Conservation (phyloP, 345 rosid species). For the Gynandropsis gynandra region DNA sequence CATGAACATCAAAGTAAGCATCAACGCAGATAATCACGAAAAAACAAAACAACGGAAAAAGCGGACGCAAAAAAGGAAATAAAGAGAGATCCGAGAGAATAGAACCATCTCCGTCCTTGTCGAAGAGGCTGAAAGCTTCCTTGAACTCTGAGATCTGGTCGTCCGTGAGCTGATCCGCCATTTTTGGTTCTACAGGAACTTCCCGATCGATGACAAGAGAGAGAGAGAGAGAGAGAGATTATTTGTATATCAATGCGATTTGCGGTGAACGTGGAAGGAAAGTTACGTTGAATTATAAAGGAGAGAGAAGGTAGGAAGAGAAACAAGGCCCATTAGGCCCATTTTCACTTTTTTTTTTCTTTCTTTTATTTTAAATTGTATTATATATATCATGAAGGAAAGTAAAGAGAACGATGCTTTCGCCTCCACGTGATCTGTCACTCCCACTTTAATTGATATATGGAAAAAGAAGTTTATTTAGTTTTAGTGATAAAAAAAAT, state of each 20-base stretch:
- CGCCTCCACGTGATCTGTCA: too few species aligned
- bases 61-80: background rate
- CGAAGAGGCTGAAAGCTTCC: conserved; percentile 46
- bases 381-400: too few species aligned
- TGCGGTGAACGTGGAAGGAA: background rate
- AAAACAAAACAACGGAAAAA: background rate
- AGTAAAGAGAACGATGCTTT: too few species aligned
- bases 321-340: conserved; percentile 20
- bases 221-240: background rate
- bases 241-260: conserved; percentile 3
- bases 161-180: conserved; percentile 47
- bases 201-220: background rate
- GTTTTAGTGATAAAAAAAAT: too few species aligned
- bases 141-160: conserved; percentile 43
- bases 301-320: background rate
- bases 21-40: background rate
- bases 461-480: too few species aligned
- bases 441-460: too few species aligned
- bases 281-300: conserved; percentile 12
- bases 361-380: background rate
- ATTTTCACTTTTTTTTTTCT: background rate
- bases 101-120: conserved; percentile 49
- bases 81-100: conserved; percentile 17
- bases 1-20: background rate
- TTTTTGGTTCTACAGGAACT: conserved; percentile 4